Conservation (phyloP, 2,329 filamentous ascomycete species). For the Orbilia javanica region DNA sequence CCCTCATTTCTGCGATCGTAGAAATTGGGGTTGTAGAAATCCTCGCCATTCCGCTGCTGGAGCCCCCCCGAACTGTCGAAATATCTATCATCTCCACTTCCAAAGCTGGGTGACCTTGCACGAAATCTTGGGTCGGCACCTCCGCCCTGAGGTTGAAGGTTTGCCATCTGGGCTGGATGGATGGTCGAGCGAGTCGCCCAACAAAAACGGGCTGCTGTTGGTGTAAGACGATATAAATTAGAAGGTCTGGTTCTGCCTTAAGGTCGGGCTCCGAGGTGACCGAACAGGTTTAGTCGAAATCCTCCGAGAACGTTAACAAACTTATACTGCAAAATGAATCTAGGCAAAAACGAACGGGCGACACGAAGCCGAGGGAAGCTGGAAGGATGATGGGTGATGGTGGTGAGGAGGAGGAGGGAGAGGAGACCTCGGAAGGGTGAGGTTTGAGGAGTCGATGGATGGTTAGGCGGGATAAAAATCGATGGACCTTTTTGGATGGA, state of each 20-base stretch:
- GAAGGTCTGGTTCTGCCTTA: background rate
- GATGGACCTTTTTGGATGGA: conserved; percentile 45
- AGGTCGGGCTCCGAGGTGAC: conserved; percentile 15
- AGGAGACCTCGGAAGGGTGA: conserved; percentile 42
- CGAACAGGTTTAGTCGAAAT: conserved; percentile 25
- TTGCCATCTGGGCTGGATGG: conserved; percentile 46
- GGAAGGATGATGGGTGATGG: conserved; percentile 42
- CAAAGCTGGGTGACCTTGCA: conserved; percentile 77
- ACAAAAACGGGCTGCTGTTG: conserved; percentile 30
- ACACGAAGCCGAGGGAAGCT: conserved; percentile 29
- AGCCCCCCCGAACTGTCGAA: conserved; percentile 64
- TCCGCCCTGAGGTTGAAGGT: conserved; percentile 55
- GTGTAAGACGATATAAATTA: conserved; percentile 23
- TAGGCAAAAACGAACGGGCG: conserved; percentile 40
- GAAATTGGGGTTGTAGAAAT: conserved; percentile 58
- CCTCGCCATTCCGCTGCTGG: conserved; percentile 59
- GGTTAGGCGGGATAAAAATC: conserved; percentile 49
- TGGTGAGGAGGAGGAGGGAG: conserved; percentile 29
- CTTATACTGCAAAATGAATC: conserved; percentile 2
- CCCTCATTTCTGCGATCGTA: conserved; percentile 58
- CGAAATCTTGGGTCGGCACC: conserved; percentile 62
- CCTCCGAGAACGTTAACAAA: conserved; percentile 33
- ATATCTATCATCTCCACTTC: conserved; percentile 79
- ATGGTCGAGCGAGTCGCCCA: conserved; percentile 37
- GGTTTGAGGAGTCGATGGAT: conserved; percentile 54